A percentile compares a stretch with the other conserved stretches of the same genome.
Conservation (phyloP, 495 filamentous ascomycete species). For the Chaetomium cochliodes region DNA sequence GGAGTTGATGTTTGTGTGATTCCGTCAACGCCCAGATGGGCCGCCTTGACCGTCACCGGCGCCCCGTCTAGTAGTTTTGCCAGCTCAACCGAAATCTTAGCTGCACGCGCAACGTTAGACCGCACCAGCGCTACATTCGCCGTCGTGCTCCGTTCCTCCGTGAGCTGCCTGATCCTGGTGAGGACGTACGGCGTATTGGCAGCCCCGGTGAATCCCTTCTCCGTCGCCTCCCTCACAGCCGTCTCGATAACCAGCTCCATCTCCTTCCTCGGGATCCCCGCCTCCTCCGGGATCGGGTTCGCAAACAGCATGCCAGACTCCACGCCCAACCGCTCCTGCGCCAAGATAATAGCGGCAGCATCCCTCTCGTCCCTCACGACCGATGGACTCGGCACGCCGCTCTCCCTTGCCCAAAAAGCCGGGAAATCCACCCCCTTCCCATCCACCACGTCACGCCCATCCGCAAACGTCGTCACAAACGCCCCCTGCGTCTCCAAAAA, state of each 20-base stretch:
- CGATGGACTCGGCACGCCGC: conserved; percentile 73
- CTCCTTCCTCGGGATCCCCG: conserved; percentile 65
- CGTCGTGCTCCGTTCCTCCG: conserved; percentile 63
- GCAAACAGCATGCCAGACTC: conserved; percentile 78
- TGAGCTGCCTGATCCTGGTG: conserved; percentile 75
- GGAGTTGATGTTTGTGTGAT: neutral
- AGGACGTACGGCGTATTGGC: conserved; percentile 90
- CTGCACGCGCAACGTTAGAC: conserved; percentile 75
- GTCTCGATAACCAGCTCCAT: conserved; percentile 73
- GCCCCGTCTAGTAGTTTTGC: conserved; percentile 51
- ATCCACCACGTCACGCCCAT: conserved; percentile 45
- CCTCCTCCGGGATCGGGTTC: conserved; percentile 75
- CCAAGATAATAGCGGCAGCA: conserved; percentile 75
- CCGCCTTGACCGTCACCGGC: conserved; percentile 9
- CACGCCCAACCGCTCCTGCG: conserved; percentile 59
- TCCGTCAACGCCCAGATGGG: neutral
- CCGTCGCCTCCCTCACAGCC: conserved; percentile 69
- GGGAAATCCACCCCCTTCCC: conserved; percentile 73
- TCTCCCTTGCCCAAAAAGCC: conserved; percentile 85
- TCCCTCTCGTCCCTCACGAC: conserved; percentile 71
- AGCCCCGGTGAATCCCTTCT: conserved; percentile 67
- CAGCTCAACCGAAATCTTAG: conserved; percentile 75
- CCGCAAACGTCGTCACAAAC: conserved; percentile 81
- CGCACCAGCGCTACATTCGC: conserved; percentile 78
- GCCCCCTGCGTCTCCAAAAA: conserved; percentile 93